A percentile compares a stretch with the other conserved stretches of the same genome.
phyloP scores from a whole-genome alignment of 768 basidiomycete species.

The Strobilomyces dryophilus region DNA sequence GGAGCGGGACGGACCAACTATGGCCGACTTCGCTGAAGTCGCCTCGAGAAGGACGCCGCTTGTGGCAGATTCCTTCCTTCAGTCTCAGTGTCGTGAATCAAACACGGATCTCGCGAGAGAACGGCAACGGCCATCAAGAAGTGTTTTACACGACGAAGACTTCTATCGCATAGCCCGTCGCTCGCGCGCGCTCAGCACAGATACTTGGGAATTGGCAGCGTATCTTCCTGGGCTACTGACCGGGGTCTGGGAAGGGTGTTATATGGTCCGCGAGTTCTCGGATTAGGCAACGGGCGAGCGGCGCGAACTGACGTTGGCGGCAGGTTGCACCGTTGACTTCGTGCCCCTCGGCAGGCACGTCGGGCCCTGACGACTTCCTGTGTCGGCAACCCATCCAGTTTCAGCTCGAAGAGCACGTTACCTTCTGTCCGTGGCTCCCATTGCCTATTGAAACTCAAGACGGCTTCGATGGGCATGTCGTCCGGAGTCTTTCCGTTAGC shows the following conservation, averaged over 20 bases:
- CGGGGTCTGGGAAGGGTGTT: constrained; percentile 59
- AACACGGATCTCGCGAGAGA: constrained; percentile 28
- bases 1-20: constrained; percentile 48
- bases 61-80: constrained; percentile 41
- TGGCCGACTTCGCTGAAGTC: constrained; percentile 47
- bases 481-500: constrained; percentile 20
- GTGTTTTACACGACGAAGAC: constrained; percentile 33
- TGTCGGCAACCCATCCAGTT: constrained; percentile 51
- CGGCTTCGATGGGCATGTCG: constrained; percentile 21
- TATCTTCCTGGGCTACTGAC: constrained; percentile 45
- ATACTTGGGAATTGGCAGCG: constrained; percentile 24
- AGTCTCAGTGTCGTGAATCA: constrained; percentile 27
- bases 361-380: constrained; percentile 30
- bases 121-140: constrained; percentile 32
- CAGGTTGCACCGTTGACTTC: constrained; percentile 28
- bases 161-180: constrained; percentile 33
- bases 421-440: constrained; percentile 38
- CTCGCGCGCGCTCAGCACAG: constrained; percentile 9
- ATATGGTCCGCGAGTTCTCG: constrained; percentile 42
- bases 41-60: constrained; percentile 43
- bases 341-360: constrained; percentile 10
- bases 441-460: constrained; percentile 21
- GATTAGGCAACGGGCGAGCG: constrained; percentile 9
- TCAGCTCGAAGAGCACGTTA: constrained; percentile 41
- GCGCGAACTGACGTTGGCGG: constrained; percentile 14